Conservation (phyloP, 2,329 filamentous ascomycete species). For the Beauveria pseudobassiana region DNA sequence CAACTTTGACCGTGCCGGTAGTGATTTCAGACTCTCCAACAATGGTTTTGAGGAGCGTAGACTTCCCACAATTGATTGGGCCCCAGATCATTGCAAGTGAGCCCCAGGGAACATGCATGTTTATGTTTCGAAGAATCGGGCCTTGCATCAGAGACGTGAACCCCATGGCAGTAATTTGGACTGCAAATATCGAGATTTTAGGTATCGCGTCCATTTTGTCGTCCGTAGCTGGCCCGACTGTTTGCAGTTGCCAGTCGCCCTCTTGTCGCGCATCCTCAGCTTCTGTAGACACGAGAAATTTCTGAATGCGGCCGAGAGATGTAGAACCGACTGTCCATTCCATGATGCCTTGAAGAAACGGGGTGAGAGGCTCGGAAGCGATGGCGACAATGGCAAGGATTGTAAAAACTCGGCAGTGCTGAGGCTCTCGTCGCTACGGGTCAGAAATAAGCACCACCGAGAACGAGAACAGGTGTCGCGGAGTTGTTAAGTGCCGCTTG, state of each 20-base stretch:
- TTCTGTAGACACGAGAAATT: background rate
- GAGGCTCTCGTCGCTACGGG: background rate
- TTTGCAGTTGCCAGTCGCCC: background rate
- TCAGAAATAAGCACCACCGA: background rate
- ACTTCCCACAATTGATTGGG: slow-evolving; percentile 2
- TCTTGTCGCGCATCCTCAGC: background rate
- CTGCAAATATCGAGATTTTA: background rate
- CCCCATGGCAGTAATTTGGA: background rate
- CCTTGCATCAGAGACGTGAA: background rate
- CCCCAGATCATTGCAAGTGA: background rate
- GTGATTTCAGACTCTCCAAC: background rate
- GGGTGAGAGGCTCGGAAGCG: background rate
- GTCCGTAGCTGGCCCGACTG: background rate
- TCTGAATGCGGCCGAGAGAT: background rate
- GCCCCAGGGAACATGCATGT: background rate
- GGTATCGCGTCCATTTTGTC: background rate
- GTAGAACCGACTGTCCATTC: background rate
- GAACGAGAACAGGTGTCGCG: background rate
- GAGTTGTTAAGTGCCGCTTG: background rate
- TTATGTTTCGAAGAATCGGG: background rate
- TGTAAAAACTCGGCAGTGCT: background rate
- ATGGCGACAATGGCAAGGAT: background rate
- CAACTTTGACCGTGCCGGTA: background rate
- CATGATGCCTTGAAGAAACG: background rate
- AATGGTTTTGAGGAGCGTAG: background rate